A percentile compares a stretch with the other conserved stretches of the same genome.
Evolutionary conservation across 1,284 basidiomycete species (phyloP).

Genomic region (Albatrellus sp.): DNA sequence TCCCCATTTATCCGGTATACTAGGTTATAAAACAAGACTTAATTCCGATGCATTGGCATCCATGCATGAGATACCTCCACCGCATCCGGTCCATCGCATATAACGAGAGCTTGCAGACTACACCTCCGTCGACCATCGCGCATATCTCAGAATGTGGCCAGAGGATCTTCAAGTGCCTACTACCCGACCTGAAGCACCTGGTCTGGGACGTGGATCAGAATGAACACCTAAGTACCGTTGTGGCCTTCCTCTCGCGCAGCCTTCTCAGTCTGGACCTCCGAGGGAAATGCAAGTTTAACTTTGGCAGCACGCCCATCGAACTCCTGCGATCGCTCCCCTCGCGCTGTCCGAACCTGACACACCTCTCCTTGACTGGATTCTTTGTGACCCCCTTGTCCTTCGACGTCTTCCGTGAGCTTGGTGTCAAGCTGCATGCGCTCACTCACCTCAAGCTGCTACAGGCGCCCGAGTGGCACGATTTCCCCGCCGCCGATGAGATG

Average conservation of each 20-base stretch:
- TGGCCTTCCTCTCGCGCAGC: not conserved
- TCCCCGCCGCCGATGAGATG: not conserved
- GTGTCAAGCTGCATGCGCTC: not conserved
- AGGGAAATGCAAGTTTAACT: not conserved
- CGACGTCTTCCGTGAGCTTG: not conserved
- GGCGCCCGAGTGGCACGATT: not conserved
- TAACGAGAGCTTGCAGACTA: not conserved
- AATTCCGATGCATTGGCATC: not conserved
- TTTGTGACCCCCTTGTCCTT: not conserved
- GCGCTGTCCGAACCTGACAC: not conserved
- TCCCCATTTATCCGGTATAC: not conserved
- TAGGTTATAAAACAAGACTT: not conserved
- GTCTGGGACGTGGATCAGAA: not conserved
- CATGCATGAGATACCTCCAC: not conserved
- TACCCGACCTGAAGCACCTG: not conserved
- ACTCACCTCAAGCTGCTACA: not conserved
- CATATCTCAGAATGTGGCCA: not conserved
- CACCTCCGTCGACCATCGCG: not conserved
- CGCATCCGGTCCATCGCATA: not conserved
- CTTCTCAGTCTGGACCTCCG: constrained; percentile 1
- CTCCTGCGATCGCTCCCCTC: not conserved
- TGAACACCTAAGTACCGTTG: not conserved
- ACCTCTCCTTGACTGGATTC: not conserved
- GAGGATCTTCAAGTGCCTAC: not conserved
- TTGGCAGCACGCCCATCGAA: not conserved